Conservation (phyloP, 768 basidiomycete species). For the Suillus cothurnatus region DNA sequence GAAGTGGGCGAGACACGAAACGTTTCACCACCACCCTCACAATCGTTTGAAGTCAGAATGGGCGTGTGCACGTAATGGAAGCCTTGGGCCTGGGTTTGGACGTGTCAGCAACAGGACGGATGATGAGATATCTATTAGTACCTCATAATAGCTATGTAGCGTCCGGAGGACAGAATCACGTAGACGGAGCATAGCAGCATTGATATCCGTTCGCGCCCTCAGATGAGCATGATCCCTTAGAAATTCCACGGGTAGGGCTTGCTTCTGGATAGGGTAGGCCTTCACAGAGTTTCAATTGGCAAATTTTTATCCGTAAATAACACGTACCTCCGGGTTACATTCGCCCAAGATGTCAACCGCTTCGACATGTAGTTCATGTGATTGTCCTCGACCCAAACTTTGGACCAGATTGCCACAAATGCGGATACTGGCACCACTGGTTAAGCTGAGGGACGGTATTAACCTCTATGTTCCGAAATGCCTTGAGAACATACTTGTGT, state of each 20-base stretch:
- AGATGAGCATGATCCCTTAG: constrained; percentile 87
- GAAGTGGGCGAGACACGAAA: constrained; percentile 64
- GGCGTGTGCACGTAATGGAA: constrained; percentile 85
- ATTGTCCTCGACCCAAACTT: constrained; percentile 54
- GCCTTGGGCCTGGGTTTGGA: constrained; percentile 58
- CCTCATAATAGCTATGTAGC: constrained; percentile 74
- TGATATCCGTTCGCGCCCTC: constrained; percentile 75
- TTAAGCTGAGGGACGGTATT: constrained; percentile 37
- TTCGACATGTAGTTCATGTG: constrained; percentile 53
- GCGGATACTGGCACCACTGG: constrained; percentile 57
- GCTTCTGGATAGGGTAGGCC: constrained; percentile 93
- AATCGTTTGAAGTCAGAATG: constrained; percentile 87
- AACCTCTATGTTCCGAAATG: background rate
- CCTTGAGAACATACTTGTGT: constrained; percentile 30
- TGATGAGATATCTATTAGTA: constrained; percentile 28
- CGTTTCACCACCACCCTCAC: constrained; percentile 94
- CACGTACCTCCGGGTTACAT: constrained; percentile 55
- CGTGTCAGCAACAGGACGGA: constrained; percentile 19
- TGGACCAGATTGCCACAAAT: constrained; percentile 47
- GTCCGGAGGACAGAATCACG: constrained; percentile 58
- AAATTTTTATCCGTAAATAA: constrained; percentile 6
- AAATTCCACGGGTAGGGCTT: constrained; percentile 75
- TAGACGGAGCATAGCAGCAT: constrained; percentile 75
- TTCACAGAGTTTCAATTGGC: constrained; percentile 35
- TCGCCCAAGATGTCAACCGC: constrained; percentile 51